Base-by-base conservation (phyloP, 305 asterid genomes). In the Salvia sclarea region DNA sequence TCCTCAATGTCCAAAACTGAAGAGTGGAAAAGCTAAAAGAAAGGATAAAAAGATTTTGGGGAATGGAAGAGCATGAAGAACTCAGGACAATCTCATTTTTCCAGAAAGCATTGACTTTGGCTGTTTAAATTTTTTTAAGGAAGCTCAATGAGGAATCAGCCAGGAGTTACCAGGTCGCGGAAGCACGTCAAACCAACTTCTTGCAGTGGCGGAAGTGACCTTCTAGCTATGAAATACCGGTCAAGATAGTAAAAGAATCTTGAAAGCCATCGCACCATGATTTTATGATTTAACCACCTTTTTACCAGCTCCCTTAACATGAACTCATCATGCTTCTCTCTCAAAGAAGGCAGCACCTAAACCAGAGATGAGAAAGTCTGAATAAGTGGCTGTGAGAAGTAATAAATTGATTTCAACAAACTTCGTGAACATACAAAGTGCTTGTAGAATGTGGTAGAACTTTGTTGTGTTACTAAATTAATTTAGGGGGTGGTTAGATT, bases 241-340 rank as follows among this genome's bases (percentile, higher is more conserved):
- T 89, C 96, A 71, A 89, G 96, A 76, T 89, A 89, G 68, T 64
- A 71, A 68, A 89, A 89, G 85, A 87, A 89, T 67, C 92, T 77
- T 3, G 96, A 89, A 61, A 89, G 86, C 95, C 96, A 89, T 57
- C 86, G 87, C 53, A 89, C 95, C 96, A 89, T 89, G 79, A 89
- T 55, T 80, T 85, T 89, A 74, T 89, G 96, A 76, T 89, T 89
- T 44, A 63, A 78, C 96, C 96, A 89, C 79, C 96, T 77, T 73
- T 84, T 76, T 47, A 89, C 95, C 18, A 89, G 86, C 76, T 87
- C 95, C 75, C 89, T 83, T 81, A 89, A 66, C 95, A 89, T 79
- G 81, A 85, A 87, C 73, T 87, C 95, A 5, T 87, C 95, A 67
- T 89, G 96, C 70, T 85, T 89, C 80, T 89, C 96, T 80, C 83